phyloP scores from a whole-genome alignment of 192 early-diverging fungal genomes.

The Glomus cerebriforme region DNA sequence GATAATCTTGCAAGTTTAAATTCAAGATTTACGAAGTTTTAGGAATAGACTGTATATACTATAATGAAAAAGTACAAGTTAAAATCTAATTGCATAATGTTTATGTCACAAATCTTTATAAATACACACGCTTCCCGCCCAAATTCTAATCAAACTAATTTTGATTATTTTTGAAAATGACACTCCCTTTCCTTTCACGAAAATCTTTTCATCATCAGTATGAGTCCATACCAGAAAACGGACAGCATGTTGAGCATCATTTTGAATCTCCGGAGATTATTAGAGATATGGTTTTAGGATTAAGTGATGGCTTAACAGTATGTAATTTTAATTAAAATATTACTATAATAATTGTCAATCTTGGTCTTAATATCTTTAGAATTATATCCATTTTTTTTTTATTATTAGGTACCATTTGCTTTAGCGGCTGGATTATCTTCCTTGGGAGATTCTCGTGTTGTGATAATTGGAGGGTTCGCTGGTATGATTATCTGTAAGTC shows the following conservation, averaged over 20 bases:
- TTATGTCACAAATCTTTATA: too few relatives aligned
- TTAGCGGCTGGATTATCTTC: slow-evolving; percentile 63
- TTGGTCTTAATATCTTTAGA: not conserved
- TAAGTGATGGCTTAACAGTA: slow-evolving; percentile 49
- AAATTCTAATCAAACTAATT: too few relatives aligned
- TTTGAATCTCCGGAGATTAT: slow-evolving; percentile 50
- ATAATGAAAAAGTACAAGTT: too few relatives aligned
- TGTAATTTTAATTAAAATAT: not conserved
- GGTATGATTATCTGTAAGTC: slow-evolving; percentile 33
- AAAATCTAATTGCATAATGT: too few relatives aligned
- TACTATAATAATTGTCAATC: not conserved
- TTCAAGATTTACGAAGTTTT: too few relatives aligned
- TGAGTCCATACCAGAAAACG: not conserved
- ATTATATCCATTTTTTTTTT: not conserved
- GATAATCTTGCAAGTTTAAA: too few relatives aligned
- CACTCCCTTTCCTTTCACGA: not conserved
- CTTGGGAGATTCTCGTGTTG: slow-evolving; percentile 52
- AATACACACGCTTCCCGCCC: too few relatives aligned
- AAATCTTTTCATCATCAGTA: not conserved
- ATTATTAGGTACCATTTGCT: slow-evolving; percentile 59
- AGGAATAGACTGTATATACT: too few relatives aligned
- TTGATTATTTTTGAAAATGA: too few relatives aligned
- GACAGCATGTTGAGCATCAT: slow-evolving; percentile 34
- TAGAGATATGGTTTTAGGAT: slow-evolving; percentile 48
- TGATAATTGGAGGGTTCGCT: slow-evolving; percentile 63